These are phyloP conservation scores for Neurospora sp. DNA, from an alignment of 495 filamentous ascomycete species.

Conservation along the genomic window DNA sequence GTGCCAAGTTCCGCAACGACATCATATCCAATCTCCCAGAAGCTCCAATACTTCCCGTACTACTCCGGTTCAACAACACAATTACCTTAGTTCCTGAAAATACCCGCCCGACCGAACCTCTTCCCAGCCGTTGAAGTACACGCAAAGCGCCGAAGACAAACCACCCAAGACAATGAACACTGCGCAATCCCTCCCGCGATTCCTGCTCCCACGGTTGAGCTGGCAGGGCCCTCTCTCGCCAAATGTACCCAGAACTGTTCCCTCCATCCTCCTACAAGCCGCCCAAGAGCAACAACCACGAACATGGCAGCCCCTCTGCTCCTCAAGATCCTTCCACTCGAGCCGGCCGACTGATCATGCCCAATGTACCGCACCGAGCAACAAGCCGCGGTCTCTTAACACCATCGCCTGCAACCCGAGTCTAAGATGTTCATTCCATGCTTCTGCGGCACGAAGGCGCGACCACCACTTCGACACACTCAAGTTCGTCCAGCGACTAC, in stretches of 20 bases:
- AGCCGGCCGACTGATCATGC: neutral
- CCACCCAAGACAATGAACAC: conserved; percentile 15
- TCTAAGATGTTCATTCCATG: conserved; percentile 54
- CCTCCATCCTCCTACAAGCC: neutral
- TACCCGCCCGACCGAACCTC: neutral
- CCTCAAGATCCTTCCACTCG: conserved; percentile 4
- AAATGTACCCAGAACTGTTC: neutral
- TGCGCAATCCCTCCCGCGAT: conserved; percentile 33
- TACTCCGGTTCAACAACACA: neutral
- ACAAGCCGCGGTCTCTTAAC: neutral
- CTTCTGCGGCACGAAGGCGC: conserved; percentile 45
- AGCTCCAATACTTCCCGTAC: neutral
- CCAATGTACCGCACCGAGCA: neutral
- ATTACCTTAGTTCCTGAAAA: neutral
- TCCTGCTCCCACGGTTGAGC: conserved; percentile 44
- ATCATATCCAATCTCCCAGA: conserved; percentile 51
- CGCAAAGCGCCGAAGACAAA: neutral
- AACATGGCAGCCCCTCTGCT: conserved; percentile 2
- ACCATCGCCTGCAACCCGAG: conserved; percentile 15
- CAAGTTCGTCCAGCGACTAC: conserved; percentile 86
- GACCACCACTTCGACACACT: conserved; percentile 99
- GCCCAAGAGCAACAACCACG: neutral
- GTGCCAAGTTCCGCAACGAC: conserved; percentile 77
- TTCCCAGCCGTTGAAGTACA: neutral
- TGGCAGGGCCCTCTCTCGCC: conserved; percentile 28